These are phyloP conservation scores for Perkinsus chesapeaki DNA, from an alignment of 169 alveolate genomes.

Conservation along the genomic window DNA sequence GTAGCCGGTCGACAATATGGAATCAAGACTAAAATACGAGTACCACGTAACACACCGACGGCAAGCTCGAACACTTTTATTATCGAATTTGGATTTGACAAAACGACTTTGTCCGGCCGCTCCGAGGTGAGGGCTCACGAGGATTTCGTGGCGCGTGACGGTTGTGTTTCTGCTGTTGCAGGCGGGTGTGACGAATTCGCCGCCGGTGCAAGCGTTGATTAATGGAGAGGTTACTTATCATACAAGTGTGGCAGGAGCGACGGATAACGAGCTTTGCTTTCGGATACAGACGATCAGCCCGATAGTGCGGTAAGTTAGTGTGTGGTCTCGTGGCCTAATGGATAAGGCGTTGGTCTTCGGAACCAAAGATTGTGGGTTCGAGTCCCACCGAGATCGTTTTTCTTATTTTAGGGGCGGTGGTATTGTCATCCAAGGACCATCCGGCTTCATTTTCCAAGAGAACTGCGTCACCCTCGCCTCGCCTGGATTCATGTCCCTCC, in stretches of 20 bases:
- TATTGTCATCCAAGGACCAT: background rate
- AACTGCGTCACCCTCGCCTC: background rate
- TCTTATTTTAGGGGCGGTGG: background rate
- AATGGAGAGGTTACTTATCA: background rate
- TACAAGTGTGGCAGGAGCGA: background rate
- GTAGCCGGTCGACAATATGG: background rate
- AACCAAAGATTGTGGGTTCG: conserved; percentile 92
- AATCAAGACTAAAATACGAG: background rate
- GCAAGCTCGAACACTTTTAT: background rate
- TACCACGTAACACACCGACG: background rate
- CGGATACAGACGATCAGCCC: background rate
- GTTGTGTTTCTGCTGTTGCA: background rate
- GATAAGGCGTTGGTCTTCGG: conserved; percentile 92
- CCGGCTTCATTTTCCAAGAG: background rate
- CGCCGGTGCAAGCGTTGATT: background rate
- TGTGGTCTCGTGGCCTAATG: conserved; percentile 75
- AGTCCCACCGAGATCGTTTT: conserved; percentile 64
- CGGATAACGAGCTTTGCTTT: background rate
- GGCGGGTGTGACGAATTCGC: background rate
- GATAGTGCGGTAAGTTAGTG: background rate
- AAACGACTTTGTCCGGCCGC: background rate
- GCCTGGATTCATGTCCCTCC: background rate
- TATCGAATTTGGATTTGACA: background rate
- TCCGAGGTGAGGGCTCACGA: background rate
- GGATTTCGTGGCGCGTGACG: background rate